Percentiles rank a stretch among this genome's conserved stretches.
Evolutionary conservation across 805 yeast genomes (phyloP).

Genomic region (Kodamaea leandrae): DNA sequence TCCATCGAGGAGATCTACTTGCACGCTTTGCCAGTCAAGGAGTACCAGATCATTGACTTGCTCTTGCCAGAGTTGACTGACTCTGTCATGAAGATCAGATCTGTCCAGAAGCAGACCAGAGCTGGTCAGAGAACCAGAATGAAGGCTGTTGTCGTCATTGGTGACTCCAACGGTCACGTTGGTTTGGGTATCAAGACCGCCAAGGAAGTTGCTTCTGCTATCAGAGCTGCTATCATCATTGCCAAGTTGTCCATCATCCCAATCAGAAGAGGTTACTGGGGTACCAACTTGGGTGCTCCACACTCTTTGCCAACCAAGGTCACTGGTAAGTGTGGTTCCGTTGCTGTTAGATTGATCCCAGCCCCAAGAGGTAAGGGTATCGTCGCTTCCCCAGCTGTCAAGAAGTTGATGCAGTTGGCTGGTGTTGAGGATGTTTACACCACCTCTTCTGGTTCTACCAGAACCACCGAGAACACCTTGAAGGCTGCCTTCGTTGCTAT

Average conservation of each 20-base stretch:
- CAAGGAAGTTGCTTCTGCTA: conserved; percentile 99
- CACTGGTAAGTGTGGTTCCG: conserved; percentile 99
- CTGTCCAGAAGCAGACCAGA: conserved; percentile 99
- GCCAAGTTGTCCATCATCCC: conserved; percentile 99
- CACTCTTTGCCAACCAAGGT: conserved; percentile 98
- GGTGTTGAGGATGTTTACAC: conserved; percentile 99
- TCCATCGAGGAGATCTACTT: conserved; percentile 97
- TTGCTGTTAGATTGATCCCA: conserved; percentile 96
- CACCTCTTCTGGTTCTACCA: conserved; percentile 97
- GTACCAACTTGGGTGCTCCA: conserved; percentile 98
- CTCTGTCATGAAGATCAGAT: conserved; percentile 99
- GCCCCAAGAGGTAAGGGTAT: conserved; percentile 99
- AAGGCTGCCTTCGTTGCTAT: conserved; percentile 99
- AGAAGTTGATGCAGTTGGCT: conserved; percentile 97
- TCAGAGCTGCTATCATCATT: conserved; percentile 98
- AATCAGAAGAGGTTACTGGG: conserved; percentile 99
- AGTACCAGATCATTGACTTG: conserved; percentile 96
- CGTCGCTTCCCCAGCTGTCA: conserved; percentile 99
- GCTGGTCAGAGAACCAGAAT: conserved; percentile 99
- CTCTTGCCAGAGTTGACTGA: conserved; percentile 94
- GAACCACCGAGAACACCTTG: conserved; percentile 99
- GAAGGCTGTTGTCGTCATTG: conserved; percentile 99
- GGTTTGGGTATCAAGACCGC: conserved; percentile 99
- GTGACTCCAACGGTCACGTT: conserved; percentile 99
- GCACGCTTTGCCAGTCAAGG: conserved; percentile 99